A percentile compares a stretch with the other conserved stretches of the same genome.
phyloP scores from a whole-genome alignment of 305 asterid genomes.

The Fraxinus albicans region DNA sequence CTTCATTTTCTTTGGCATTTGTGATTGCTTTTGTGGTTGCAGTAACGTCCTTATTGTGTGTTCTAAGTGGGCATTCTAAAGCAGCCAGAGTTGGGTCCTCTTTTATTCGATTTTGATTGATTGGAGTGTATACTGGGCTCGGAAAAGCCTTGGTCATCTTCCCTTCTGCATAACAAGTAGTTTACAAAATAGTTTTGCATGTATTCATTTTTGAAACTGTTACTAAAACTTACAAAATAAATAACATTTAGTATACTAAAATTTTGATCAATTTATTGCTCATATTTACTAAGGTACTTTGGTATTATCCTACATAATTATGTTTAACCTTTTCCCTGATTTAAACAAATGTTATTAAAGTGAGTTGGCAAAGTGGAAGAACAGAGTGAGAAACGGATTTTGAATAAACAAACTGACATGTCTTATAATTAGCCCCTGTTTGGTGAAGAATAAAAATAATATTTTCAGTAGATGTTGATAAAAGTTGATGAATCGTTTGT shows the following conservation, averaged over 20 bases:
- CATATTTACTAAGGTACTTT: not conserved
- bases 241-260: not conserved
- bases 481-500: too few relatives aligned
- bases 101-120: not conserved
- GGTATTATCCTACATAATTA: not conserved
- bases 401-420: not conserved
- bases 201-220: not conserved
- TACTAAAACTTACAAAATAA: not conserved
- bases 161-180: not conserved
- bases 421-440: not conserved
- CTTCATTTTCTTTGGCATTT: not conserved
- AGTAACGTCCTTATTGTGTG: not conserved
- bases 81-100: not conserved
- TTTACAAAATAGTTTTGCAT: not conserved
- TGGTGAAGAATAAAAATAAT: too few relatives aligned
- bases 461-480: too few relatives aligned
- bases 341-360: not conserved
- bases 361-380: slow-evolving; percentile 1
- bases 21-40: not conserved
- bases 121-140: not conserved
- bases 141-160: too few relatives aligned
- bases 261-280: not conserved
- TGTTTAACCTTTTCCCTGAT: not conserved
- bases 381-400: not conserved
- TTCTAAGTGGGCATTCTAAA: not conserved